phyloP scores from a whole-genome alignment of 2,329 filamentous ascomycete species.

The Trichoderma sp. region DNA sequence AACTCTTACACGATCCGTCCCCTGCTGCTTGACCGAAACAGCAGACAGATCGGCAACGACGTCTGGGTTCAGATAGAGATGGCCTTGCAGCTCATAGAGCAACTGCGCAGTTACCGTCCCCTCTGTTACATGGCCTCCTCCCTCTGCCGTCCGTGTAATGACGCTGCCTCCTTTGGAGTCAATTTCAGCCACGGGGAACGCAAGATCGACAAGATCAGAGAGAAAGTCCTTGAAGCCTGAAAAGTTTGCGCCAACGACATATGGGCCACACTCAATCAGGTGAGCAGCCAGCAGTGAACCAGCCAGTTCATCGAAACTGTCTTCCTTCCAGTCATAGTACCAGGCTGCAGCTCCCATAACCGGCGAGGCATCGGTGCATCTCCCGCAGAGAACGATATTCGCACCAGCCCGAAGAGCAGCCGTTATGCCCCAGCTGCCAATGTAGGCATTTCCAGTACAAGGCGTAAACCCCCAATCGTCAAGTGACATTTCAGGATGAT shows the following conservation, averaged over 20 bases:
- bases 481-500: slow-evolving; percentile 35
- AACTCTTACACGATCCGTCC: slow-evolving; percentile 38
- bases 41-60: slow-evolving; percentile 44
- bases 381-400: slow-evolving; percentile 52
- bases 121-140: slow-evolving; percentile 43
- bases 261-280: slow-evolving; percentile 56
- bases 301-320: slow-evolving; percentile 52
- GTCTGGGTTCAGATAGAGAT: slow-evolving; percentile 48
- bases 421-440: slow-evolving; percentile 52
- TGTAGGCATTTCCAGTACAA: slow-evolving; percentile 44
- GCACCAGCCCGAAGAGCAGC: slow-evolving; percentile 46
- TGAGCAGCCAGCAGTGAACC: slow-evolving; percentile 54
- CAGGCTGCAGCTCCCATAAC: slow-evolving; percentile 59
- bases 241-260: slow-evolving; percentile 58
- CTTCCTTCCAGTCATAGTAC: slow-evolving; percentile 55
- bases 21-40: slow-evolving; percentile 49
- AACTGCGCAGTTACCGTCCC: slow-evolving; percentile 43
- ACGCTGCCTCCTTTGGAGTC: slow-evolving; percentile 36
- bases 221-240: slow-evolving; percentile 46
- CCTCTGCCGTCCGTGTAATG: slow-evolving; percentile 39
- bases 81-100: slow-evolving; percentile 50
- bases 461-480: slow-evolving; percentile 36
- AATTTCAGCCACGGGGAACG: slow-evolving; percentile 44
- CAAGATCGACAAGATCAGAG: slow-evolving; percentile 36
- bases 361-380: slow-evolving; percentile 52